Evolutionary conservation across 208 protist genomes (phyloP).

Genomic region (Trypanosoma conorhini): DNA sequence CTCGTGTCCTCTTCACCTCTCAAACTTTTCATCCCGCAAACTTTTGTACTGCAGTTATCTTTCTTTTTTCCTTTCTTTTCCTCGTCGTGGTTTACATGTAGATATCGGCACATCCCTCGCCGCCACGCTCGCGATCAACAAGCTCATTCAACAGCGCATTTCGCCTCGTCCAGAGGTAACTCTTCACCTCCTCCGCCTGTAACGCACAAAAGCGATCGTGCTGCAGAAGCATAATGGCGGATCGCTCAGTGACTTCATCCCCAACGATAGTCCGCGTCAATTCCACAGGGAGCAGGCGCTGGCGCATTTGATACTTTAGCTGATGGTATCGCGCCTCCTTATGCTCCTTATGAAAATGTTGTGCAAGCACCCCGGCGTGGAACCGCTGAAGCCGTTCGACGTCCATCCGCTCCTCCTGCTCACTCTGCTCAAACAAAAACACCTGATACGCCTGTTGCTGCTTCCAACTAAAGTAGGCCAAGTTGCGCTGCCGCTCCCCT

Average conservation of each 20-base stretch:
- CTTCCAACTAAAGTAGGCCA: constrained; percentile 26
- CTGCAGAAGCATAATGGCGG: constrained; percentile 34
- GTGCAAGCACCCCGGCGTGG: constrained; percentile 26
- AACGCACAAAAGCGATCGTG: constrained; percentile 32
- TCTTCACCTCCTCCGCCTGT: constrained; percentile 33
- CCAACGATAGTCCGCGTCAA: constrained; percentile 21
- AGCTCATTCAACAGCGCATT: constrained; percentile 25
- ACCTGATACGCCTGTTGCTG: constrained; percentile 31
- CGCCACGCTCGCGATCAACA: constrained; percentile 11
- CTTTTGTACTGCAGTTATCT: background rate
- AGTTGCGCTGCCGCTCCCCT: constrained; percentile 4
- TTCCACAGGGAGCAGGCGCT: constrained; percentile 25
- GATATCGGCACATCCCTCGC: background rate
- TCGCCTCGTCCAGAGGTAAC: constrained; percentile 26
- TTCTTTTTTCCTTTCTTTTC: background rate
- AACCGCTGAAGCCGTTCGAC: constrained; percentile 42
- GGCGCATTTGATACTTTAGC: constrained; percentile 30
- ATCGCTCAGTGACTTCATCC: constrained; percentile 31
- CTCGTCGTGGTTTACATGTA: constrained; percentile 14
- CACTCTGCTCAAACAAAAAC: constrained; percentile 34
- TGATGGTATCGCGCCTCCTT: constrained; percentile 36
- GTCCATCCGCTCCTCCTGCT: constrained; percentile 41
- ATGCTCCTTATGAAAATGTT: constrained; percentile 26
- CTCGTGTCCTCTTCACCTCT: background rate
- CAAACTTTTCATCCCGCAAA: background rate